A percentile compares a stretch with the other conserved stretches of the same genome.
phyloP scores from a whole-genome alignment of 2,329 filamentous ascomycete genomes.

The Ambrosiella xylebori region DNA sequence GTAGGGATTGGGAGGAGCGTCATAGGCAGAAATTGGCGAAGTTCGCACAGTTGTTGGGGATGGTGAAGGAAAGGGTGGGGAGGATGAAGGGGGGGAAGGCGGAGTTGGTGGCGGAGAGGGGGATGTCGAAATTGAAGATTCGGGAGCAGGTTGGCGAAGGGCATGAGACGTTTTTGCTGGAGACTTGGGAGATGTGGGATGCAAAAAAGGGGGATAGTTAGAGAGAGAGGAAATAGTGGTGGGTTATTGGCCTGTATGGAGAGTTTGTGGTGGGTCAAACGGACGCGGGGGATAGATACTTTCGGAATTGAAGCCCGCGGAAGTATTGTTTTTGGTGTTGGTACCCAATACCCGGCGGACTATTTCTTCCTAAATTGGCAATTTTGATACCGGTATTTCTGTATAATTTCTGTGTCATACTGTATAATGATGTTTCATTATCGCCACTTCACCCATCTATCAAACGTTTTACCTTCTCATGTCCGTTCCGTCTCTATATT shows the following conservation, averaged over 20 bases:
- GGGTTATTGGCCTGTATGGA: not conserved
- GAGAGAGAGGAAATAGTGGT: not conserved
- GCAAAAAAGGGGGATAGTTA: not conserved
- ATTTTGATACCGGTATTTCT: no score
- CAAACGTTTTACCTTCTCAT: no score
- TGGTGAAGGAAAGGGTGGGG: not conserved
- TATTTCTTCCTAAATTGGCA: no score
- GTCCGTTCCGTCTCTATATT: no score
- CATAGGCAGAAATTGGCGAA: not conserved
- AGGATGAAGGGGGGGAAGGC: not conserved
- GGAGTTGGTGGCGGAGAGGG: not conserved
- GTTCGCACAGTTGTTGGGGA: not conserved
- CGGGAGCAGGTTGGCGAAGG: not conserved
- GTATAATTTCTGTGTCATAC: no score
- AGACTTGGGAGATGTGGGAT: not conserved
- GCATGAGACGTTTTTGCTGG: not conserved
- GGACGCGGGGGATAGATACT: no score
- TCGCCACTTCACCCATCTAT: no score
- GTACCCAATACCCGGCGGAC: no score
- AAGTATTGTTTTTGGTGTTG: no score
- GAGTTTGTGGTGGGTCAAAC: no score
- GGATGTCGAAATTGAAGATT: not conserved
- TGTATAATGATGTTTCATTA: no score
- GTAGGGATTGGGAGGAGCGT: not conserved
- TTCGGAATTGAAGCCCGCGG: no score